phyloP scores from a whole-genome alignment of 257 asterid species.

The Solanum etuberosum region DNA sequence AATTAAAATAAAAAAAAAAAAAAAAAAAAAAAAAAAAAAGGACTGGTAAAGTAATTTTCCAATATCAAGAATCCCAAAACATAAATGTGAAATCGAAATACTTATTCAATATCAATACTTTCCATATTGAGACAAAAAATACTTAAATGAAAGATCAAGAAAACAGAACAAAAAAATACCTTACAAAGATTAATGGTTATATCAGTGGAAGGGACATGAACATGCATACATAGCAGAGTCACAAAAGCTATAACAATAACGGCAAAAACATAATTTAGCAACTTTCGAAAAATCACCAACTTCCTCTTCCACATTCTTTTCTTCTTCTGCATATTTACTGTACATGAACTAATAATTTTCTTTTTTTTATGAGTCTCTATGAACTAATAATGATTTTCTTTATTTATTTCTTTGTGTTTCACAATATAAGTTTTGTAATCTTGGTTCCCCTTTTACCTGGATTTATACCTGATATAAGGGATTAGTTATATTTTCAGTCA shows the following conservation, averaged over 20 bases:
- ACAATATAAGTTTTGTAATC: no score
- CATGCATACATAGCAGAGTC: constrained; percentile 33
- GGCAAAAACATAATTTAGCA: constrained; percentile 48
- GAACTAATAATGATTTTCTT: no score
- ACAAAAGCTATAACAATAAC: constrained; percentile 22
- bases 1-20: no score
- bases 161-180: constrained; percentile 8
- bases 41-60: no score
- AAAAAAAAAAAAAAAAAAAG: no score
- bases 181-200: constrained; percentile 29
- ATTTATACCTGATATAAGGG: not conserved
- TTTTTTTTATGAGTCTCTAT: no score
- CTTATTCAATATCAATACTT: no score
- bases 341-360: no score
- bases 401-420: no score
- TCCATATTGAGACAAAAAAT: no score
- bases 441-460: not conserved
- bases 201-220: constrained; percentile 24
- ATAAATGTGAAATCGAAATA: no score
- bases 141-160: not conserved
- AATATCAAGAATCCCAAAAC: no score
- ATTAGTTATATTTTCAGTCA: not conserved
- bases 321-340: constrained; percentile 8
- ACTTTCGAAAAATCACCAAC: constrained; percentile 36
- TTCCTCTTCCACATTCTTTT: constrained; percentile 47